Percentiles rank a stretch among this genome's conserved stretches.
Conservation (phyloP, 805 yeast genomes). For the Soucietia sequanensis region DNA sequence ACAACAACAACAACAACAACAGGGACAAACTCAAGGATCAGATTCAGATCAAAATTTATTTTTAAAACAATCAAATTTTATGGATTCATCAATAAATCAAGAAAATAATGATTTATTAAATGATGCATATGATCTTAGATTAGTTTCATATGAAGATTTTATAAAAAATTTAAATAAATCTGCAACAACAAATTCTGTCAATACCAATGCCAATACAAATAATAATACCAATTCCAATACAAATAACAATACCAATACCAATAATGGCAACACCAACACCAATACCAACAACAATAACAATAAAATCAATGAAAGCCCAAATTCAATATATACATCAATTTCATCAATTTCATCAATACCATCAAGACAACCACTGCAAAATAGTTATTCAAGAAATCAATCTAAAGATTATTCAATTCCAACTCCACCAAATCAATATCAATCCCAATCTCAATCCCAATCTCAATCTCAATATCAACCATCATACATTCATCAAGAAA, state of each 20-base stretch:
- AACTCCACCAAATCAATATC: background rate
- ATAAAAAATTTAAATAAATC: background rate
- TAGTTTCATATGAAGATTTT: conserved; percentile 4
- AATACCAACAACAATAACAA: conserved; percentile 1
- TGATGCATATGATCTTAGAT: conserved; percentile 1
- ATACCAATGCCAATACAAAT: no score
- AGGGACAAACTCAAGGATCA: background rate
- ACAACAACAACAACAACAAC: no score
- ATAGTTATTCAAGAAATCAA: background rate
- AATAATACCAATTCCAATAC: no score
- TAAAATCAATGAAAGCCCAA: background rate
- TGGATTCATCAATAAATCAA: background rate
- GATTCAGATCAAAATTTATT: background rate
- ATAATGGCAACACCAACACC: no score
- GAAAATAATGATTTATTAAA: background rate
- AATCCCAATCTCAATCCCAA: background rate
- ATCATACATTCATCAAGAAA: background rate
- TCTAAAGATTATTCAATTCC: background rate
- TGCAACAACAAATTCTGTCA: no score
- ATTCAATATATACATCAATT: background rate
- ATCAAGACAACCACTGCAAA: conserved; percentile 4
- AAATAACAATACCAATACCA: no score
- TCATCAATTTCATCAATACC: conserved; percentile 1
- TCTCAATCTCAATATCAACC: background rate
- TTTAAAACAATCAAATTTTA: background rate